Conservation (phyloP, 805 yeast genomes). For the Debaryomyces prosopidis region DNA sequence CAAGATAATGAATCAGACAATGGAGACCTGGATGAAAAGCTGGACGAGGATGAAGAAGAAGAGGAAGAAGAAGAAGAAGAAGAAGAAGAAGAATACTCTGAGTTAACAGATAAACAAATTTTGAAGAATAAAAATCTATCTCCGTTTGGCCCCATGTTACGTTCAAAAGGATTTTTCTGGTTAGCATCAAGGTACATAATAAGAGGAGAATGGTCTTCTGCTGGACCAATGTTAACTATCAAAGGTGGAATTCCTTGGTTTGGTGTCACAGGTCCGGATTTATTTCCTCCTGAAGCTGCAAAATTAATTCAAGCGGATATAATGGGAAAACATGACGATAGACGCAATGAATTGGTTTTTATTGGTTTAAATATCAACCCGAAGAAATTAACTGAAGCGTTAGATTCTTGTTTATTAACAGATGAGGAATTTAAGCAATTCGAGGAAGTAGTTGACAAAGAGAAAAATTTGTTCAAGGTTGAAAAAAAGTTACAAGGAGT, state of each 20-base stretch:
- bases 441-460: constrained; percentile 23
- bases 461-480: constrained; percentile 25
- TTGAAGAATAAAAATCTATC: constrained; percentile 35
- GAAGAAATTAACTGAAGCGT: constrained; percentile 21
- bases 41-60: constrained; percentile 8
- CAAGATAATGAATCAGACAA: constrained; percentile 14
- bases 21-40: constrained; percentile 9
- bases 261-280: constrained; percentile 30
- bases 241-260: constrained; percentile 47
- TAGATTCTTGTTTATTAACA: constrained; percentile 40
- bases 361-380: constrained; percentile 40
- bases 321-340: constrained; percentile 41
- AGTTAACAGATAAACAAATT: constrained; percentile 22
- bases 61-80: constrained; percentile 12
- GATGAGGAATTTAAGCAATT: constrained; percentile 36
- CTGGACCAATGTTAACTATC: constrained; percentile 42
- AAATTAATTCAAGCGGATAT: constrained; percentile 34
- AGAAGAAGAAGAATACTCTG: constrained; percentile 13
- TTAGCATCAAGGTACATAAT: constrained; percentile 41
- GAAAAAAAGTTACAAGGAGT: constrained; percentile 28
- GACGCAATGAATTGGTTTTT: constrained; percentile 47
- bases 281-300: constrained; percentile 32
- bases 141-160: constrained; percentile 35
- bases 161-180: constrained; percentile 49
- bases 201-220: constrained; percentile 47